Base-by-base conservation (phyloP, 2,329 filamentous ascomycete species). In the Cordyceps javanica region DNA sequence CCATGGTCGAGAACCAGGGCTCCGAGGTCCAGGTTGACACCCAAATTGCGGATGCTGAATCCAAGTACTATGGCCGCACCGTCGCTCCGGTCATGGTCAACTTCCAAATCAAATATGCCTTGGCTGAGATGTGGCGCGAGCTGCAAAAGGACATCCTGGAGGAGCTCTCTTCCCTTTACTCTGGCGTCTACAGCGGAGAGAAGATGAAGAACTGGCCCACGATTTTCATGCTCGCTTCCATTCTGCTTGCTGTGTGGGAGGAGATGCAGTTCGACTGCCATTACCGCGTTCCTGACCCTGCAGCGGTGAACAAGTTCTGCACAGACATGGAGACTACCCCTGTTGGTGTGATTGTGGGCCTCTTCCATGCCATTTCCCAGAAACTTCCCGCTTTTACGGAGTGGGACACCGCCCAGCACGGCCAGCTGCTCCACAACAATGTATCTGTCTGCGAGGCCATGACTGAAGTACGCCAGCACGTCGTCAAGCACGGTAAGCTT, bases 221-320 rank as follows among this genome's bases (percentile, higher is more conserved):
- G 50, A 97, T 97, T 71, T 97, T 97, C 81, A 95, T 97, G 83
- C 81, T 97, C 57, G 93, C 92, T 10, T 92, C 90, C 5, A 94
- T 97, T 62, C 83, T 97, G 34, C 81, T 97, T 49, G 90, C 90
- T 11, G 91, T 97, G 21, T 97, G 93, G 93, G 93, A 97, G 73
- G 89, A 96, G 81, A 97, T 97, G 86, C 92, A 97, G 73, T 97
- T 97, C 69, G 93, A 97, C 76, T 95, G 90, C 80, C 90, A 96
- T 76, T 97, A 96, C 81, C 89, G 93, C 54, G 87, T 95, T 3
- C 91, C 90, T 5, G 92, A 97, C 70, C 82, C 88, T 55, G 80
- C 82, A 51, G 88, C 89, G 5, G 92, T 96, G 61, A 86, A 93
- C 69, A 96, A 96, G 77, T 97, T 97, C 80, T 97, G 92, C 79